Evolutionary conservation across 1,139 yeast species (phyloP), one percentile per base, ranked within the genome.

Genomic region (Starmera stellimalicola): DNA sequence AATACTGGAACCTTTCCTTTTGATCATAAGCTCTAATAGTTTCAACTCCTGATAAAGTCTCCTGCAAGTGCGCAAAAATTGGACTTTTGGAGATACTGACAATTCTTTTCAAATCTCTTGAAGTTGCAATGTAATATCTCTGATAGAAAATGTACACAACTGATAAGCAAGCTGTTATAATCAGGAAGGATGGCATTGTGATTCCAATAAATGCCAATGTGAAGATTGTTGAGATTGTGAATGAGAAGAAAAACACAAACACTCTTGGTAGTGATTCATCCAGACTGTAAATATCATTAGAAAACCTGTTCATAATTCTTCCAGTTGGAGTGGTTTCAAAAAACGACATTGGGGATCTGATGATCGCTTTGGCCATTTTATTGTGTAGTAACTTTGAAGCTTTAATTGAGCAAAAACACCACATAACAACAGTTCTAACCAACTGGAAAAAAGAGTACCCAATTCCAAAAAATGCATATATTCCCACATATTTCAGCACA

Each of bases 251-350:
- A 16, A 63, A 59, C 7, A 62, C 50, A 40, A 73, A 62, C 0
- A 65, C 58, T 33, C 62, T 57, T 16, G 78, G 77, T 26, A 74
- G 55, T 4, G 58, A 55, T 32, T 63, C 62, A 51, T 82, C 93
- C 37, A 81, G 60, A 33, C 71, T 69, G 38, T 68, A 69, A 49
- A 83, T 66, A 52, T 83, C 94, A 41, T 78, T 71, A 14, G 88
- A 74, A 49, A 83, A 83, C 34, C 76, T 54, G 37, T 80, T 80
- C 48, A 78, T 63, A 28, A 80, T 65, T 57, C 91, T 67, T n/a
- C 91, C 91, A 40, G 77, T 64, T 23, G 91, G 91, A 1, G 88
- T 80, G 2, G 87, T 79, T 55, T 80, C 91, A 50, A 80, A 80
- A 52, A 78, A 80, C 2, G 77, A 65, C 84, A 80, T 77, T 38